Base-by-base conservation (phyloP, 495 filamentous ascomycete species). In the Talaromyces thailandensis region DNA sequence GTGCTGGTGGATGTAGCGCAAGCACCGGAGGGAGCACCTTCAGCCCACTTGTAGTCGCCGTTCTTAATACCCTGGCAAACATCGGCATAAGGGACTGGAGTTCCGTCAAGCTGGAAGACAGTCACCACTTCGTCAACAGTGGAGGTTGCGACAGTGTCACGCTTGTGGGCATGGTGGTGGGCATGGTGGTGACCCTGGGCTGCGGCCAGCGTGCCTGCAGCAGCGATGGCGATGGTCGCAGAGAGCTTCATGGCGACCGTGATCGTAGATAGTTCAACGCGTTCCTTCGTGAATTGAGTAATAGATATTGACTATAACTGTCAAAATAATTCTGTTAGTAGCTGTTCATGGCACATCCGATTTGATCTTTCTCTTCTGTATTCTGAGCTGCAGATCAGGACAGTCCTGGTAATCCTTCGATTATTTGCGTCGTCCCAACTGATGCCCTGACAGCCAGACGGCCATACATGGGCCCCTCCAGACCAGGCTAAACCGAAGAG, bases 21-120 rank as follows among this genome's bases (percentile, higher is more conserved):
- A 53, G 75, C 71, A 56, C 70, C 69, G 9, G 71, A 56, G 21
- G 69, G 64, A 57, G 68, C 69, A 29, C 68, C 69, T 56, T 72
- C 72, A 31, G 73, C 73, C 73, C 74, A 82, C 58, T 73, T 68
- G 61, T 78, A 59, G 32, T 69, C 75, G 26, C 87, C 82, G 55
- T 83, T 74, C 51, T 76, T 73, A 64, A 92, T 77, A 63, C 87
- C 86, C 48, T 79, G 63, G 78, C 88, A 82, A 40, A 88, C 88
- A 43, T 86, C 75, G 3, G 76, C 69, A 40, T 73, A 68, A 52
- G 72, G 70, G 64, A 92, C 76, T 25, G 67, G 50, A 65, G 85
- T 58, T 62, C 82, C 83, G 58, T 86, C 79, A 40, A 88, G 70
- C 64, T 85, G 75, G 67, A 87, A 91, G 59, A 81, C 77, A 59